Conservation (phyloP, 2,329 filamentous ascomycete genomes). For the Colletotrichum tanaceti region DNA sequence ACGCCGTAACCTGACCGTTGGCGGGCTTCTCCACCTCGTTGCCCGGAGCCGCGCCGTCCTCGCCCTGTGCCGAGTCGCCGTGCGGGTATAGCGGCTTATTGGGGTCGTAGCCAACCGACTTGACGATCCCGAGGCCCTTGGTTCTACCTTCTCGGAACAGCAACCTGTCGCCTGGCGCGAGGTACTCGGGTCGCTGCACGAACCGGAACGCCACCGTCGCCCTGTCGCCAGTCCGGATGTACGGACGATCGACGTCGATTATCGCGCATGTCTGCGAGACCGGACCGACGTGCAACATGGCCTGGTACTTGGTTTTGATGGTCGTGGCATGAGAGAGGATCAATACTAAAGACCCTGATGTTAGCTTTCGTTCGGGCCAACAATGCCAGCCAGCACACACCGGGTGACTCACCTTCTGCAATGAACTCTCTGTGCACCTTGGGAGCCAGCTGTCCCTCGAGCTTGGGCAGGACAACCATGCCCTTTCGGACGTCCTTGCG, state of each 20-base stretch:
- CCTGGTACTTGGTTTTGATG: conserved; percentile 96
- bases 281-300: conserved; percentile 96
- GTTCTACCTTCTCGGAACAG: conserved; percentile 95
- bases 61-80: conserved; percentile 4
- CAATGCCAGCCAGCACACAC: background rate
- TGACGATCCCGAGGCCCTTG: conserved; percentile 95
- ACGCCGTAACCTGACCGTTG: conserved; percentile 32
- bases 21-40: conserved; percentile 26
- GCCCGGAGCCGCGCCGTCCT: background rate
- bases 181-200: conserved; percentile 91
- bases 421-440: conserved; percentile 83
- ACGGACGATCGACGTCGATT: conserved; percentile 96
- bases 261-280: conserved; percentile 97
- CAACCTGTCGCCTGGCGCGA: conserved; percentile 87
- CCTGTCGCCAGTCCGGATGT: conserved; percentile 94
- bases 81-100: conserved; percentile 54
- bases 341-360: conserved; percentile 70
- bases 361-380: conserved; percentile 11
- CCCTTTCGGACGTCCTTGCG: conserved; percentile 96
- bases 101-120: conserved; percentile 87
- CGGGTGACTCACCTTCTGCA: conserved; percentile 70
- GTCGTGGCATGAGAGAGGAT: conserved; percentile 97
- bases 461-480: conserved; percentile 93
- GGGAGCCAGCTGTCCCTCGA: conserved; percentile 75
- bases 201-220: conserved; percentile 95